phyloP scores from a whole-genome alignment of 1,284 basidiomycete species.

The Leccinum pachyderme region DNA sequence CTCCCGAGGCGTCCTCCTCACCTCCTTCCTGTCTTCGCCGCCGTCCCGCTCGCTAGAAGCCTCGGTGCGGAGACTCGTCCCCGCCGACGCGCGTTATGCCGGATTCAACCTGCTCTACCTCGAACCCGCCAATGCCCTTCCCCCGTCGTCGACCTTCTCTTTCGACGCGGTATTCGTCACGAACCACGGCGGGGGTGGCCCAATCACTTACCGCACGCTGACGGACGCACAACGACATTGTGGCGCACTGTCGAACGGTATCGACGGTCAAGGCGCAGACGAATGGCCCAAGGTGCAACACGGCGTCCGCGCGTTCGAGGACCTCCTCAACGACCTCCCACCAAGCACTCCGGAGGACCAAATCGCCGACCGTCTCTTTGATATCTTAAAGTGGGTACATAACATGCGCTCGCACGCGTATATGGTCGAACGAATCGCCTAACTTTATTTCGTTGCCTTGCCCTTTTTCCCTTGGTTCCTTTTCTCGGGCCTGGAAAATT shows the following conservation, averaged over 20 bases:
- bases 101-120: conserved; percentile 78
- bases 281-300: conserved; percentile 72
- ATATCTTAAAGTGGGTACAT: conserved; percentile 59
- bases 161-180: conserved; percentile 59
- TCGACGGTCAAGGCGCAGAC: conserved; percentile 55
- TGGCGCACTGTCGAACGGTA: conserved; percentile 70
- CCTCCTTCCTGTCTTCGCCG: conserved; percentile 51
- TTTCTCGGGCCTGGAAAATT: conserved; percentile 4
- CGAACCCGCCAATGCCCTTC: conserved; percentile 30
- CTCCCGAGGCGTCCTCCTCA: conserved; percentile 66
- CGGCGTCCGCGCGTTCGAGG: conserved; percentile 48
- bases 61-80: conserved; percentile 43
- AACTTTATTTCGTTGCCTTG: background rate
- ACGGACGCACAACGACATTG: conserved; percentile 44
- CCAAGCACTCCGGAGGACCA: conserved; percentile 44
- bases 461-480: background rate
- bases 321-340: conserved; percentile 37
- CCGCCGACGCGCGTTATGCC: conserved; percentile 53
- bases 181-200: conserved; percentile 66
- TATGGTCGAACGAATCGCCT: conserved; percentile 9
- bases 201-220: conserved; percentile 52
- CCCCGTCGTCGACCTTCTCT: conserved; percentile 27
- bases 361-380: conserved; percentile 57
- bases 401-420: conserved; percentile 2
- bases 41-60: conserved; percentile 30